Conservation (phyloP, 495 filamentous ascomycete genomes). For the Astrothelium subdiscretum region DNA sequence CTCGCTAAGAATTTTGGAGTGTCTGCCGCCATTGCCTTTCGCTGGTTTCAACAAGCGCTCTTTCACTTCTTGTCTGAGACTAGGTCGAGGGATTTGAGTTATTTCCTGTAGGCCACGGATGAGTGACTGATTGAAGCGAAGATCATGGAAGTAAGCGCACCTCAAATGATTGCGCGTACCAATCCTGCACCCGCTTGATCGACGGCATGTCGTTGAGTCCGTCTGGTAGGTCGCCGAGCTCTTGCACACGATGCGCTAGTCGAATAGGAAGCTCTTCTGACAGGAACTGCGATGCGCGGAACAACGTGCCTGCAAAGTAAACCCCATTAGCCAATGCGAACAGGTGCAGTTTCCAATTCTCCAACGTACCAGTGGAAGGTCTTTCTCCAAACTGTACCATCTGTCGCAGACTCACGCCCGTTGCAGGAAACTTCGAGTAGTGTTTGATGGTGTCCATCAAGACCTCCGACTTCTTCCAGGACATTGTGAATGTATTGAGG, state of each 20-base stretch:
- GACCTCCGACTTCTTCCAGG: constrained; percentile 48
- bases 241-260: constrained; percentile 88
- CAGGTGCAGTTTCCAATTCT: constrained; percentile 10
- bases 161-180: constrained; percentile 99
- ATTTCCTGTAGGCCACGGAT: constrained; percentile 55
- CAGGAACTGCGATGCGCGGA: constrained; percentile 94
- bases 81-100: constrained; percentile 67
- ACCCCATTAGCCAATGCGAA: constrained; percentile 7
- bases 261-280: constrained; percentile 97
- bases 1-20: constrained; percentile 60
- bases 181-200: constrained; percentile 86
- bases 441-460: constrained; percentile 98
- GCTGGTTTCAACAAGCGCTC: constrained; percentile 65
- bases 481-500: constrained; percentile 8
- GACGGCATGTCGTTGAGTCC: constrained; percentile 97
- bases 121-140: neutral
- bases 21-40: constrained; percentile 42
- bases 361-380: constrained; percentile 63
- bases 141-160: constrained; percentile 37
- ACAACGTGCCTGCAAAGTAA: constrained; percentile 65
- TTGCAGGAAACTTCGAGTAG: constrained; percentile 94
- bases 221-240: constrained; percentile 86
- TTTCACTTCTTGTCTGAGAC: constrained; percentile 62
- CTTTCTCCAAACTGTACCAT: constrained; percentile 98
- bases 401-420: constrained; percentile 89